phyloP scores from a whole-genome alignment of 306 rosid genomes.

The Vigna hirtella region DNA sequence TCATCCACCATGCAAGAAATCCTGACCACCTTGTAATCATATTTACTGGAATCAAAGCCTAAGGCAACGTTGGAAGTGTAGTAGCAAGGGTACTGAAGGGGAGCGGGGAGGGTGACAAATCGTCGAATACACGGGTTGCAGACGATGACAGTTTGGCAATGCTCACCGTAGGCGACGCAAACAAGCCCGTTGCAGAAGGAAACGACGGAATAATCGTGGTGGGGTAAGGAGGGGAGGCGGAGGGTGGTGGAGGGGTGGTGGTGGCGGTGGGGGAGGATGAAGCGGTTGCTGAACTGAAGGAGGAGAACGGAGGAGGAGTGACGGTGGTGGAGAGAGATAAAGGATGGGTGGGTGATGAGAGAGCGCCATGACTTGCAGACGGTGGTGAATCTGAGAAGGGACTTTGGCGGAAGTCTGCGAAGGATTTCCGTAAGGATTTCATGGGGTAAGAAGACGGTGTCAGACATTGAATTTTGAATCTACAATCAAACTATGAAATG shows the following conservation, averaged over 20 bases:
- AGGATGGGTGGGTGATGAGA: conserved; percentile 20
- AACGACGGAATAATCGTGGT: not conserved
- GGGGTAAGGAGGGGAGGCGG: conserved; percentile 5
- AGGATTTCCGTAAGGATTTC: conserved; percentile 30
- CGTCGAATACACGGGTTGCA: conserved; percentile 45
- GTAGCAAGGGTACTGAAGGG: not conserved
- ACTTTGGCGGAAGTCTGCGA: conserved; percentile 7
- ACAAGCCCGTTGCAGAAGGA: conserved; percentile 41
- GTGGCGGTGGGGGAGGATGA: not conserved
- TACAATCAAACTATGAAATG: not conserved
- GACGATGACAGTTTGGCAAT: not conserved
- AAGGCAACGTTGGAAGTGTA: not conserved
- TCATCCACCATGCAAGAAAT: conserved; percentile 38
- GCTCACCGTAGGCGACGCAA: conserved; percentile 4
- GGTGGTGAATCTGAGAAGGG: conserved; percentile 19
- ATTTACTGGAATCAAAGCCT: conserved; percentile 33
- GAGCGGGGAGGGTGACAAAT: conserved; percentile 37
- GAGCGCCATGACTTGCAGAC: conserved; percentile 44
- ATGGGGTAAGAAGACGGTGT: not conserved
- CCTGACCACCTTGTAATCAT: conserved; percentile 44
- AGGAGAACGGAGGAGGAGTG: conserved; percentile 12
- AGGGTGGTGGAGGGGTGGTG: conserved; percentile 5
- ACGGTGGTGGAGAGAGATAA: conserved; percentile 36
- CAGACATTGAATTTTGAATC: conserved; percentile 7
- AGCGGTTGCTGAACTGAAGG: conserved; percentile 18